Conservation (phyloP, 306 rosid species). For the Glycine soja region DNA sequence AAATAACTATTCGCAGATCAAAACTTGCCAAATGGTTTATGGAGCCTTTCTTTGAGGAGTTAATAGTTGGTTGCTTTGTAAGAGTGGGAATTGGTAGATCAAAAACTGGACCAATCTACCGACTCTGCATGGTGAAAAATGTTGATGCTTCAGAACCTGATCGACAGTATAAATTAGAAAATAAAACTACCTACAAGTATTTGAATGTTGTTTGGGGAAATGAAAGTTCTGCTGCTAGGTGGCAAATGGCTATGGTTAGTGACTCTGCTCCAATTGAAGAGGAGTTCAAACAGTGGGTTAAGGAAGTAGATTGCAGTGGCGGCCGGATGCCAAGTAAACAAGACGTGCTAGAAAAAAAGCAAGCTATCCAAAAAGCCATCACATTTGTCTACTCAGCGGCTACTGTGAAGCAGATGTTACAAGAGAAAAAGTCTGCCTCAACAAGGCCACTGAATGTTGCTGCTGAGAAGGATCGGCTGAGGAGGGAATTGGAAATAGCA, state of each 20-base stretch:
- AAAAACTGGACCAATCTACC: constrained; percentile 78
- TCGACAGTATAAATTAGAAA: constrained; percentile 75
- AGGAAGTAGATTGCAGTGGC: constrained; percentile 82
- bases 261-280: constrained; percentile 79
- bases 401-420: constrained; percentile 87
- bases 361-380: constrained; percentile 71
- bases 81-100: constrained; percentile 92
- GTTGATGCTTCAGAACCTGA: constrained; percentile 92
- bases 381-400: constrained; percentile 81
- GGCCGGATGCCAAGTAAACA: constrained; percentile 83
- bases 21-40: constrained; percentile 86
- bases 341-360: constrained; percentile 70
- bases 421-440: constrained; percentile 83
- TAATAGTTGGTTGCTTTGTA: constrained; percentile 90
- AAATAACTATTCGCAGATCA: constrained; percentile 81
- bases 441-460: constrained; percentile 84
- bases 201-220: constrained; percentile 89
- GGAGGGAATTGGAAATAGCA: constrained; percentile 83
- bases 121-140: constrained; percentile 88
- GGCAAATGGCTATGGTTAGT: constrained; percentile 97
- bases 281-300: constrained; percentile 89
- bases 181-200: constrained; percentile 76
- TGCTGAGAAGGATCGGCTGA: constrained; percentile 87
- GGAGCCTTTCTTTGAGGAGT: constrained; percentile 94
- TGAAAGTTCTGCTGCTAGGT: constrained; percentile 88